Base-by-base conservation (phyloP, 805 yeast genomes). In the Cyberlindnera petersonii region DNA sequence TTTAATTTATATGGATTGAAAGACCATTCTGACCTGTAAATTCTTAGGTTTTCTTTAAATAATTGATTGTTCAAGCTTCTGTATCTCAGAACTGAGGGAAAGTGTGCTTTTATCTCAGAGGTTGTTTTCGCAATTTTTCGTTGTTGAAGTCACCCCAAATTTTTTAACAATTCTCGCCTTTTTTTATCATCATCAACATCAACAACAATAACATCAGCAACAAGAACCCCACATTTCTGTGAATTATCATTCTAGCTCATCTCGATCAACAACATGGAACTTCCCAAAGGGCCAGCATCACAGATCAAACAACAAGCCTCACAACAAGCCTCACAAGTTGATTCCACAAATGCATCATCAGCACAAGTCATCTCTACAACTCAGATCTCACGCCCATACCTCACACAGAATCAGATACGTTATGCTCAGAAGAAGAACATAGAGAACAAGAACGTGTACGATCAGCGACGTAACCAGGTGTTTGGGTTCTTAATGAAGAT, bases 351-450 rank as follows among this genome's bases (percentile, higher is more conserved):
- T 13, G 27, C 39, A 11, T 23, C 32, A 11, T 13, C 32, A 9
- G 44, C 37, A 11, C 18, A 27, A 3, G 21, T 54, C n/a, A 42
- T 43, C 4, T 55, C 60, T 8, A 53, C 62, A 5, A 42, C 55
- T 2, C 74, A 72, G 49, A 66, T 77, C 1, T 70, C 84, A 10
- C 63, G 86, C 39, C 88, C 87, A 1, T 82, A 66, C 55, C 61
- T 82, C 38, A 74, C 85, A 0, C 62, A 66, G 27, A 59, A 66
- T 18, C 85, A 80, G 46, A 62, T 82, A 10, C 63, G 70, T 17
- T 60, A 64, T 46, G 69, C 77, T 9, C 82, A 77, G 40, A 58
- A 60, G 17, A 61, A 65, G 33, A 74, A 80, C n/a, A 71, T 80
- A 16, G 64, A 71, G 4, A 80, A 75, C 35, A 57, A 63, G 21